Conservation (phyloP, 306 rosid species). For the Sechiopsis laciniata region DNA sequence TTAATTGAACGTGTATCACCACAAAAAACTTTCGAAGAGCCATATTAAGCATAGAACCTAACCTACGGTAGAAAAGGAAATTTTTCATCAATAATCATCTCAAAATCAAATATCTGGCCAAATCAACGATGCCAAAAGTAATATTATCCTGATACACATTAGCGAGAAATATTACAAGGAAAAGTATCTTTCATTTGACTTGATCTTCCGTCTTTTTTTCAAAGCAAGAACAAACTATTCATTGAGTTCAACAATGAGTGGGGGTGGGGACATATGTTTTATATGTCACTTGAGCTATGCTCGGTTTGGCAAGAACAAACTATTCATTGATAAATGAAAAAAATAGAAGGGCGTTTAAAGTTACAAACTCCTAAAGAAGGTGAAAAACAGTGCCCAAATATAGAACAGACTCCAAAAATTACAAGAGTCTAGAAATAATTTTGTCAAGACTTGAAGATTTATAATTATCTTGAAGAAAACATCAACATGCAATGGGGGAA, state of each 20-base stretch:
- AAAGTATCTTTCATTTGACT: not conserved
- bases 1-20: slow-evolving; percentile 55
- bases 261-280: not conserved
- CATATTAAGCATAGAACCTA: slow-evolving; percentile 63
- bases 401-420: not conserved
- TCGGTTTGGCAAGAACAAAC: not conserved
- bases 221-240: not conserved
- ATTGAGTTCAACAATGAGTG: not conserved
- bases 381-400: not conserved
- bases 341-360: not conserved
- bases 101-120: not conserved
- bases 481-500: not conserved
- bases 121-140: not conserved
- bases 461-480: not conserved
- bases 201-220: not conserved
- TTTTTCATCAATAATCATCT: not conserved
- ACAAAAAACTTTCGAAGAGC: slow-evolving; percentile 68
- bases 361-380: not conserved
- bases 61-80: slow-evolving; percentile 24
- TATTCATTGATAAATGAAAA: not conserved
- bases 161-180: not conserved
- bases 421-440: not conserved
- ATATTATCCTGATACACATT: not conserved
- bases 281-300: not conserved
- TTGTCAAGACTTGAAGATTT: not conserved